A percentile compares a stretch with the other conserved stretches of the same genome.
Conservation (phyloP, 2,329 filamentous ascomycete species). For the Pseudonectria foliicola region DNA sequence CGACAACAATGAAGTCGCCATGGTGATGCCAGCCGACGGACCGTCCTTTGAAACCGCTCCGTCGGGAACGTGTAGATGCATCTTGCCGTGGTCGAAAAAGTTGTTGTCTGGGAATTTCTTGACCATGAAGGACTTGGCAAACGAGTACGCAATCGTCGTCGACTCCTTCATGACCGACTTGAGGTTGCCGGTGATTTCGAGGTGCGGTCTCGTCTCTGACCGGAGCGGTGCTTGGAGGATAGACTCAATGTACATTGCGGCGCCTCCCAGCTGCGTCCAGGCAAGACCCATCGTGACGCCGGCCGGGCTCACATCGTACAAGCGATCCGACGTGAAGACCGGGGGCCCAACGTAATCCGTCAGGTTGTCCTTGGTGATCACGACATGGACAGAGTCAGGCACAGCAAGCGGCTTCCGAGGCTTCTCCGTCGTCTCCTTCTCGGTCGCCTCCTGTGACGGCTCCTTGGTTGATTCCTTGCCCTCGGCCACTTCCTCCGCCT, state of each 20-base stretch:
- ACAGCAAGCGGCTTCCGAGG: slow-evolving; percentile 75
- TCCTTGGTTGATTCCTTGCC: slow-evolving; percentile 21
- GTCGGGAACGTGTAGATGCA: slow-evolving; percentile 95
- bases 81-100: slow-evolving; percentile 92
- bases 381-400: slow-evolving; percentile 78
- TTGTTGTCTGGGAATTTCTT: slow-evolving; percentile 80
- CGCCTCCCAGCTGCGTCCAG: slow-evolving; percentile 95
- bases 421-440: slow-evolving; percentile 46
- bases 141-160: slow-evolving; percentile 89
- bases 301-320: slow-evolving; percentile 88
- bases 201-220: slow-evolving; percentile 63
- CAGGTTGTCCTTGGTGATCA: slow-evolving; percentile 80
- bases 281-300: slow-evolving; percentile 97
- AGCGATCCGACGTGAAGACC: slow-evolving; percentile 87
- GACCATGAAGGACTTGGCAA: slow-evolving; percentile 83
- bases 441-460: slow-evolving; percentile 25
- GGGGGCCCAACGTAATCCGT: slow-evolving; percentile 97
- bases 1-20: slow-evolving; percentile 88
- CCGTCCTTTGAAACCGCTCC: slow-evolving; percentile 94
- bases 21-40: slow-evolving; percentile 89
- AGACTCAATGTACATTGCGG: slow-evolving; percentile 93
- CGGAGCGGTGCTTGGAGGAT: slow-evolving; percentile 81
- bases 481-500: slow-evolving; percentile 42
- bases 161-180: slow-evolving; percentile 99
- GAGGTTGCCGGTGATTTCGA: slow-evolving; percentile 91